Evolutionary conservation across 306 rosid genomes (phyloP), one percentile per base, ranked within the genome.

Genomic region (Canavalia ensiformis): DNA sequence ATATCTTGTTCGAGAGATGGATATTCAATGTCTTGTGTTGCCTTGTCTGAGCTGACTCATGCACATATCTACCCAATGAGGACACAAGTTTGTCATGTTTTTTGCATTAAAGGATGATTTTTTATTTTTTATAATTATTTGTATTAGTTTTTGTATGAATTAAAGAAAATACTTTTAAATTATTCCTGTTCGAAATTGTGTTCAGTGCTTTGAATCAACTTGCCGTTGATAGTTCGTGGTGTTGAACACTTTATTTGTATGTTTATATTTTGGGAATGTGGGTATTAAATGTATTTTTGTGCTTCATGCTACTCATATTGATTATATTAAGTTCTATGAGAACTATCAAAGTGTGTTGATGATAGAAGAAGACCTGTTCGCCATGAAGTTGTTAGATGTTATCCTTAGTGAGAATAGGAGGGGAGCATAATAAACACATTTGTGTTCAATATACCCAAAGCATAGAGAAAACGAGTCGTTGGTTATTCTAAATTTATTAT

Each of bases 1-100:
- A 82, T 91, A 95, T 98, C 91, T 93, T 87, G 99, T 95, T 63
- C 91, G 99, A 77, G 98, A 95, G 89, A 91, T 97, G 7, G 94
- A 92, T 58, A 85, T 91, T 70, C 98, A 93, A 83, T 93, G 97
- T 86, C 95, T 95, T 35, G 78, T 18, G 25, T 84, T 80, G 98
- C 96, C 68, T 85, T 89, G 86, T 90, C 98, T 1, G 90, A 87
- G 90, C 87, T 95, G 70, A 98, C 99, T 31, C 88, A 94, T 80
- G 79, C 79, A 29, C 87, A 90, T 71, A 93, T 93, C 80, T 95
- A 89, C 74, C 99, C 99, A 46, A 72, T 93, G 92, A 93, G 94
- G 87, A 54, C 80, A 59, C 97, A 90, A 98, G 99, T 90, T 47
- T 81, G 88, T 78, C 67, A 56, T 55, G 57, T 28, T 76, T 76